phyloP scores from a whole-genome alignment of 2,329 filamentous ascomycete genomes.

The Diaporthe aspalathi region DNA sequence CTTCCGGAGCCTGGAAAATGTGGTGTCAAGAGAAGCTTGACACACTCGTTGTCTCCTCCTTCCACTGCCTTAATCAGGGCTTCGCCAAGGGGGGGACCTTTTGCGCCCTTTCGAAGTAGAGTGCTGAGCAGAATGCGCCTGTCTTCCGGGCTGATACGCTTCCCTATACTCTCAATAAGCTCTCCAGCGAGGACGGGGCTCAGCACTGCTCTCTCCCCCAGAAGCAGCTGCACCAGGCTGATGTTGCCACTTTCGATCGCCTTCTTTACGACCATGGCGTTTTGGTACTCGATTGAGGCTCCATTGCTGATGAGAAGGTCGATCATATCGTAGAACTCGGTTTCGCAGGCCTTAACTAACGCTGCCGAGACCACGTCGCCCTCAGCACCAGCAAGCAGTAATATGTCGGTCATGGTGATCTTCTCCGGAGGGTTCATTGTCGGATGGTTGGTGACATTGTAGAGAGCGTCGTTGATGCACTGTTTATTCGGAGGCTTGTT shows the following conservation, averaged over 20 bases:
- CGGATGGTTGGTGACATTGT: conserved; percentile 57
- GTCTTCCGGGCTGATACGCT: conserved; percentile 57
- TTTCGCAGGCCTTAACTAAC: conserved; percentile 60
- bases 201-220: conserved; percentile 57
- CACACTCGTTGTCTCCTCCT: conserved; percentile 59
- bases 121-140: conserved; percentile 58
- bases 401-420: conserved; percentile 63
- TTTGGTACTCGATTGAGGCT: conserved; percentile 65
- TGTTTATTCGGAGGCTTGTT: conserved; percentile 61
- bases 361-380: conserved; percentile 62
- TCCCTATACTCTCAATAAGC: conserved; percentile 62
- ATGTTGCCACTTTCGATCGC: conserved; percentile 60
- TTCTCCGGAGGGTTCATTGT: conserved; percentile 62
- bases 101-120: conserved; percentile 63
- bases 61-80: conserved; percentile 63
- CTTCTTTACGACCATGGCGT: conserved; percentile 60
- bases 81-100: conserved; percentile 59
- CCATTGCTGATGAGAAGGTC: conserved; percentile 64
- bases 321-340: conserved; percentile 66
- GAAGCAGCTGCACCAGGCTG: conserved; percentile 59
- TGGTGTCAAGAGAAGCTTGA: conserved; percentile 62
- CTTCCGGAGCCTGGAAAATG: conserved; percentile 53
- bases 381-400: conserved; percentile 68
- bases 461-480: conserved; percentile 63
- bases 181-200: conserved; percentile 60